A percentile compares a stretch with the other conserved stretches of the same genome.
Conservation (phyloP, 192 early-diverging fungal genomes). For the Coemansia sp. region DNA sequence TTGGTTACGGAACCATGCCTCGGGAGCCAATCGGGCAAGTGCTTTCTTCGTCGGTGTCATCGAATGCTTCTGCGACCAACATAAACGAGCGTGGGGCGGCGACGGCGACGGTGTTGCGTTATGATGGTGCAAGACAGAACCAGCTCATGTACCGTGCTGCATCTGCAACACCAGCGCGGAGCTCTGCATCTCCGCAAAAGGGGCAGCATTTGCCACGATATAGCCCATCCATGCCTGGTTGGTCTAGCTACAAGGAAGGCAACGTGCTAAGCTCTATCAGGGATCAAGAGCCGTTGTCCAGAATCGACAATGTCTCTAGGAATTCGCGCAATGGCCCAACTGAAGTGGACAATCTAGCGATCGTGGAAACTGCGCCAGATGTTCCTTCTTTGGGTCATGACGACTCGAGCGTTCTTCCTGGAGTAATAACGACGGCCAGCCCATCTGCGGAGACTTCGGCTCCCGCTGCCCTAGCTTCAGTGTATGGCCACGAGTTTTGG, state of each 20-base stretch:
- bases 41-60: slow-evolving; percentile 33
- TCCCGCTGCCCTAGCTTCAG: neutral
- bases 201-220: slow-evolving; percentile 22
- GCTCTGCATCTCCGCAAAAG: slow-evolving; percentile 40
- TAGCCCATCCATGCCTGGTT: slow-evolving; percentile 37
- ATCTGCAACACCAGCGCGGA: slow-evolving; percentile 5
- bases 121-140: slow-evolving; percentile 12
- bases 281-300: slow-evolving; percentile 27
- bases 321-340: neutral
- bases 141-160: slow-evolving; percentile 6
- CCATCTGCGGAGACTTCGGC: slow-evolving; percentile 17
- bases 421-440: slow-evolving; percentile 4
- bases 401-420: neutral
- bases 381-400: neutral
- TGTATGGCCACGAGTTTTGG: slow-evolving; percentile 29
- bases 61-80: slow-evolving; percentile 17
- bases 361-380: neutral
- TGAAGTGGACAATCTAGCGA: neutral
- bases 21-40: slow-evolving; percentile 30
- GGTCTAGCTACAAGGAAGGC: slow-evolving; percentile 44
- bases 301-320: neutral
- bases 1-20: slow-evolving; percentile 38
- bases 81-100: slow-evolving; percentile 16
- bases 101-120: slow-evolving; percentile 3
- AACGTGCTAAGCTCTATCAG: slow-evolving; percentile 23